Evolutionary conservation across 2,329 filamentous ascomycete genomes (phyloP), one percentile per base, ranked within the genome.

Genomic region (Penicillium sp.): DNA sequence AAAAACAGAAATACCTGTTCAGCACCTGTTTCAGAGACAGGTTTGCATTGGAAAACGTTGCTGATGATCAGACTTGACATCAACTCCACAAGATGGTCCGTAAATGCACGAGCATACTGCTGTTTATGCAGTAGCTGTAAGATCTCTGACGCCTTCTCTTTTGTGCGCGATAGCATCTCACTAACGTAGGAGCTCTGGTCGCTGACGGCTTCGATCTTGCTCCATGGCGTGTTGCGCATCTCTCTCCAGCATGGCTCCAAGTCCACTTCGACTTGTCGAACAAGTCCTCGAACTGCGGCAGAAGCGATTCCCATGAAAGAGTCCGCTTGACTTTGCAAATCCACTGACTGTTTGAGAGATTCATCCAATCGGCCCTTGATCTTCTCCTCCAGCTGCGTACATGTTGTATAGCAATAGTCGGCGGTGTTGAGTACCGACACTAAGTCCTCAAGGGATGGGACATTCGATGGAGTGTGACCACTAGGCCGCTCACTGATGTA

Each of bases 171-270:
- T 31, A 95, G 67, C 2, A 98, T 72, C 61, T 94, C 86, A 6
- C 80, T 78, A 16, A 96, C 86, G 54, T 95, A 98, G 0, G 84
- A 82, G 64, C 88, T 95, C 59, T 95, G 88, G 61, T 98, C 92
- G 30, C 86, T 86, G 3, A 95, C 92, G 42, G 77, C 84, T 52
- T 96, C 92, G 72, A 98, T 85, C 48, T 84, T 88, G 62, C 82
- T 85, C 92, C 92, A 98, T 32, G 89, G 85, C 0, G 84, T 94
- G 59, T 95, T 95, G 47, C 82, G 84, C 92, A 98, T 98, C 68
- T 96, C 92, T 39, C 89, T 79, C 92, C 90, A 98, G 11, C 83
- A 82, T 0, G 84, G 78, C 48, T 96, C 90, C 52, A 88, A 84
- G 35, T 84, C 83, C 1, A 81, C 62, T 59, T 95, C 89, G 3